Conservation (phyloP, 495 filamentous ascomycete species). For the Penicillium canescens region DNA sequence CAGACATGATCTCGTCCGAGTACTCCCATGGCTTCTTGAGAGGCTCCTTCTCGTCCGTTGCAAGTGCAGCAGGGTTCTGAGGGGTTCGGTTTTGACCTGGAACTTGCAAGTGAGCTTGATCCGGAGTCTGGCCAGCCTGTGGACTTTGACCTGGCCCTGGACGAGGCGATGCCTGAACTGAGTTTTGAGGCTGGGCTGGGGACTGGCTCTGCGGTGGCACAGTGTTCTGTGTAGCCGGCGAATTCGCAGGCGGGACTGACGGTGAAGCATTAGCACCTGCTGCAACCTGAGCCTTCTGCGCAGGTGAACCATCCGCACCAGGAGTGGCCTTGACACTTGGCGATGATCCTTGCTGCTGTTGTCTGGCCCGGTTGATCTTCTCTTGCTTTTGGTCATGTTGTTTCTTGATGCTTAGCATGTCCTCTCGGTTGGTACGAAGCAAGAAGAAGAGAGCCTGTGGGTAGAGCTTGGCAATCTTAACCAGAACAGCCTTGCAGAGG, state of each 20-base stretch:
- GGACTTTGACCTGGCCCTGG: slow-evolving; percentile 26
- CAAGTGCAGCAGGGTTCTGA: slow-evolving; percentile 24
- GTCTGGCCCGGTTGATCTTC: slow-evolving; percentile 47
- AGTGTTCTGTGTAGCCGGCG: slow-evolving; percentile 33
- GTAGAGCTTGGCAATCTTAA: slow-evolving; percentile 92
- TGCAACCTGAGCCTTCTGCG: slow-evolving; percentile 42
- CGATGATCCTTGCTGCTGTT: slow-evolving; percentile 42
- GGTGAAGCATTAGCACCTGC: slow-evolving; percentile 31
- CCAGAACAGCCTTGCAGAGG: slow-evolving; percentile 77
- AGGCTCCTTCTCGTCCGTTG: slow-evolving; percentile 40
- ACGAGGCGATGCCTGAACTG: slow-evolving; percentile 26
- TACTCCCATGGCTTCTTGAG: slow-evolving; percentile 90
- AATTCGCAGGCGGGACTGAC: slow-evolving; percentile 31
- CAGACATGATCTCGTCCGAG: slow-evolving; percentile 90
- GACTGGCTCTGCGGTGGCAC: slow-evolving; percentile 32
- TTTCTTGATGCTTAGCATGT: slow-evolving; percentile 90
- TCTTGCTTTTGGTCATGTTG: slow-evolving; percentile 78
- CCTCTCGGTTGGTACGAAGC: slow-evolving; percentile 89
- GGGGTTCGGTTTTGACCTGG: slow-evolving; percentile 39
- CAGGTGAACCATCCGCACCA: slow-evolving; percentile 45
- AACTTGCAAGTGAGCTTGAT: slow-evolving; percentile 37
- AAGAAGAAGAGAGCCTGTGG: slow-evolving; percentile 95
- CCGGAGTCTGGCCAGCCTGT: slow-evolving; percentile 27
- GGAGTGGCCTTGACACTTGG: slow-evolving; percentile 55
- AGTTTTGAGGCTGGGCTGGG: slow-evolving; percentile 22